Conservation (phyloP, 148 eudicot genomes). For the Chenopodium formosanum region DNA sequence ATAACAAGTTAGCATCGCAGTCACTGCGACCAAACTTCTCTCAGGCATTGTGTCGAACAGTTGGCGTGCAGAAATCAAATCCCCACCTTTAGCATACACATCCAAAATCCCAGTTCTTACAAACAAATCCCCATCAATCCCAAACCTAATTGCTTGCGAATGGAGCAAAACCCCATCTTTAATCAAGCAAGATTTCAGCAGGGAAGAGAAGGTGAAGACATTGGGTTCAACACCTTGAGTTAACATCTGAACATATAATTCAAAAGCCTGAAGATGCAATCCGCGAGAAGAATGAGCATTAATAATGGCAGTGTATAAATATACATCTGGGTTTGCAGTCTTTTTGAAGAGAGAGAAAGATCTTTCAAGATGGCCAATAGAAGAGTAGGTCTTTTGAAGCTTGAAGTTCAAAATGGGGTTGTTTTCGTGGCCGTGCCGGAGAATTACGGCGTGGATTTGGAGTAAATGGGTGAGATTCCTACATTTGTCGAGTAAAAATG, state of each 20-base stretch:
- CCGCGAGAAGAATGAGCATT: constrained; percentile 43
- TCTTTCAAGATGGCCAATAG: constrained; percentile 46
- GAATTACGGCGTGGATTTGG: constrained; percentile 68
- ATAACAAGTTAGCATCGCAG: constrained; percentile 75
- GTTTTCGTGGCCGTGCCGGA: constrained; percentile 60
- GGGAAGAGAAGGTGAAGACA: constrained; percentile 62
- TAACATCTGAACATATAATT: constrained; percentile 58
- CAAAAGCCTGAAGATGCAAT: constrained; percentile 42
- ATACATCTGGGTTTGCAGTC: constrained; percentile 51
- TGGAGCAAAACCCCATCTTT: constrained; percentile 46
- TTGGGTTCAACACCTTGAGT: constrained; percentile 58
- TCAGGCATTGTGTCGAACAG: constrained; percentile 70
- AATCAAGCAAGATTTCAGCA: constrained; percentile 50
- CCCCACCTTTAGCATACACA: constrained; percentile 61
- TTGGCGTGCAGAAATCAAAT: constrained; percentile 50
- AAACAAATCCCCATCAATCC: constrained; percentile 50
- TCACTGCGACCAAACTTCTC: constrained; percentile 57
- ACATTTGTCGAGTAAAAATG: constrained; percentile 44
- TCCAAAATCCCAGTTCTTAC: constrained; percentile 69
- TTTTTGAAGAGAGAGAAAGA: constrained; percentile 46
- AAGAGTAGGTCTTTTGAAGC: constrained; percentile 73
- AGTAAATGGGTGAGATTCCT: constrained; percentile 38
- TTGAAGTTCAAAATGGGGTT: constrained; percentile 60
- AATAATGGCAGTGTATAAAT: constrained; percentile 62
- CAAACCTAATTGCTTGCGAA: constrained; percentile 54